phyloP scores from a whole-genome alignment of 208 protist species.

The Crithidia bombi region DNA sequence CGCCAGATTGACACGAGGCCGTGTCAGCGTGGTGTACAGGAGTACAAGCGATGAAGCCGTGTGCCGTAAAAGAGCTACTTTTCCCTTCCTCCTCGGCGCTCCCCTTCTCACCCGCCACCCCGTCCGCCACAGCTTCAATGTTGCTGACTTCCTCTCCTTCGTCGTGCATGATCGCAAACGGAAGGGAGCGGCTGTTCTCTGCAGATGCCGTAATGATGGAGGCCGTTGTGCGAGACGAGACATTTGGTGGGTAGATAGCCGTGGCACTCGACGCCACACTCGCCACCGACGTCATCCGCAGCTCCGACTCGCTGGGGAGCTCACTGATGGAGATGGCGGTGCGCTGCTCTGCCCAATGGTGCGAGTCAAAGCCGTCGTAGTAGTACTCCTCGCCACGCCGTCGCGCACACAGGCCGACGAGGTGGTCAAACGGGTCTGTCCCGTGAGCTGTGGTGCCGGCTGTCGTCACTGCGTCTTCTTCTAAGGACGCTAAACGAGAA shows the following conservation, averaged over 20 bases:
- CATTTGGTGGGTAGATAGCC: conserved; percentile 3
- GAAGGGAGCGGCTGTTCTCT: conserved; percentile 16
- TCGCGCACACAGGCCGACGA: conserved; percentile 6
- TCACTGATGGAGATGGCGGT: conserved; percentile 35
- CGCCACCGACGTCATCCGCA: conserved; percentile 17
- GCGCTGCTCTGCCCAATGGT: conserved; percentile 23
- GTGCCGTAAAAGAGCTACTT: no score
- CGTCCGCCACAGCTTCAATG: background rate
- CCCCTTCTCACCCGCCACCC: no score
- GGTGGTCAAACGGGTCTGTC: conserved; percentile 12
- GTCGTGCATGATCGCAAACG: background rate
- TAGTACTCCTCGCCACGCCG: conserved; percentile 11
- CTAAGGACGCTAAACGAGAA: no score
- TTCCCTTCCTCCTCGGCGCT: background rate
- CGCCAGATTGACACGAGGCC: background rate
- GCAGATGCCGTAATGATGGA: background rate
- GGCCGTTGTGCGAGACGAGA: background rate
- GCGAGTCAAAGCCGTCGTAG: conserved; percentile 15
- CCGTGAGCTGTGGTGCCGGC: background rate
- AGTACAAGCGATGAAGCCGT: background rate
- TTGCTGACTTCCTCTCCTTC: background rate
- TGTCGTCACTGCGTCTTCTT: no score
- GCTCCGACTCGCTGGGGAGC: conserved; percentile 25
- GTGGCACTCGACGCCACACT: conserved; percentile 3
- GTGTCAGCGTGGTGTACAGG: background rate